Conservation (phyloP, 176 grass and related monocot genomes). For the Neostapfia colusana region DNA sequence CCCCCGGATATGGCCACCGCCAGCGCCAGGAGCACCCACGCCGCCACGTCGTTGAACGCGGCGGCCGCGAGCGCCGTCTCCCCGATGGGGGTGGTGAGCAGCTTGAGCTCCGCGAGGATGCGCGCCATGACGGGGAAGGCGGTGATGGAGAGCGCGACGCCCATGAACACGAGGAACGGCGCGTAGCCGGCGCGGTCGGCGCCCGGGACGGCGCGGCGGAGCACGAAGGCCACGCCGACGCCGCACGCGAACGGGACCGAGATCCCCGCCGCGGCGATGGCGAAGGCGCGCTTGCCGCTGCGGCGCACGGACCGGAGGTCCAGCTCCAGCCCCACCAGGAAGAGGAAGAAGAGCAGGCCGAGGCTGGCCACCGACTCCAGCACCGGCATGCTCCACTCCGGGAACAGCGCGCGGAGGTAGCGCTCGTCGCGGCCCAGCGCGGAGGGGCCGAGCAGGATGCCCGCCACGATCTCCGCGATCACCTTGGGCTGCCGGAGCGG, state of each 20-base stretch:
- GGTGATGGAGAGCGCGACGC: constrained; percentile 82
- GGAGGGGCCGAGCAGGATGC: constrained; percentile 77
- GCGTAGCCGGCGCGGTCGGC: constrained; percentile 49
- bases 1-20: constrained; percentile 67
- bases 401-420: constrained; percentile 69
- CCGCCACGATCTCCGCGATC: constrained; percentile 84
- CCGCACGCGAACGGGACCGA: constrained; percentile 78
- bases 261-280: constrained; percentile 65
- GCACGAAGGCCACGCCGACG: constrained; percentile 59
- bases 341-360: constrained; percentile 89
- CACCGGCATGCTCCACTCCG: constrained; percentile 73
- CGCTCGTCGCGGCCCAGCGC: constrained; percentile 63
- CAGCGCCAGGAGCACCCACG: constrained; percentile 73
- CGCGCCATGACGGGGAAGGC: constrained; percentile 83
- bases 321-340: constrained; percentile 83
- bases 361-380: constrained; percentile 82
- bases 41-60: constrained; percentile 79
- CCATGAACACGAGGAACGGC: constrained; percentile 87
- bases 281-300: constrained; percentile 60
- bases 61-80: constrained; percentile 73
- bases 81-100: constrained; percentile 61
- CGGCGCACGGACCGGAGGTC: constrained; percentile 64
- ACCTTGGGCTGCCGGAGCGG: constrained; percentile 90
- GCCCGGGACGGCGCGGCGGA: constrained; percentile 60
- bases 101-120: constrained; percentile 89